A percentile compares a stretch with the other conserved stretches of the same genome.
Evolutionary conservation across 345 rosid genomes (phyloP).

Genomic region (Corchorus olitorius): DNA sequence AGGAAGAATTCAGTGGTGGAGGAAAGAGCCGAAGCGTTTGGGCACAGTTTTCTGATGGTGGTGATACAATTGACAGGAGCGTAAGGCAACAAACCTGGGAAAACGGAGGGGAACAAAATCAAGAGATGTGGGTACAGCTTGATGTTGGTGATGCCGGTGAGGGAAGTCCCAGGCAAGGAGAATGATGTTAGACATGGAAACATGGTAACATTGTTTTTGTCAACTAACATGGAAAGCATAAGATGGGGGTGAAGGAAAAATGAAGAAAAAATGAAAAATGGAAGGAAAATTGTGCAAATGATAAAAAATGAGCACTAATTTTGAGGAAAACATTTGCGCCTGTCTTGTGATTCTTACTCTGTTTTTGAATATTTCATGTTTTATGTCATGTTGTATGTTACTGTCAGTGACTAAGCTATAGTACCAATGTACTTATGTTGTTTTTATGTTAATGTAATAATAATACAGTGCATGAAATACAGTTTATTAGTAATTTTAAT

Average conservation of each 20-base stretch:
- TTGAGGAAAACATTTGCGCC: neutral
- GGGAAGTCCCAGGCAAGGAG: slow-evolving; percentile 51
- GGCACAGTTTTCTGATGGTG: slow-evolving; percentile 71
- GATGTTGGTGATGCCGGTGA: slow-evolving; percentile 44
- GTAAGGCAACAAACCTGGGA: slow-evolving; percentile 65
- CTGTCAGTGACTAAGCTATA: neutral
- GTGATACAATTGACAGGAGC: slow-evolving; percentile 57
- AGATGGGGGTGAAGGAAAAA: neutral
- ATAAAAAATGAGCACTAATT: neutral
- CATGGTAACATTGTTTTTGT: slow-evolving; percentile 11
- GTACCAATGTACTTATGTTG: neutral
- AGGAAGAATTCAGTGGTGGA: slow-evolving; percentile 59
- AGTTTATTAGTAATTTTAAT: neutral
- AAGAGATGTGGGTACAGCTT: slow-evolving; percentile 63
- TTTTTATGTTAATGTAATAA: neutral
- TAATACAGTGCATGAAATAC: neutral
- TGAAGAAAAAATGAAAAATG: neutral
- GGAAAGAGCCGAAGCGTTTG: slow-evolving; percentile 69
- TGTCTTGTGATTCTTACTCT: neutral
- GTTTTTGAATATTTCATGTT: neutral
- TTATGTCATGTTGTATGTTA: neutral
- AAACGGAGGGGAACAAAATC: slow-evolving; percentile 66
- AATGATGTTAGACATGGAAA: slow-evolving; percentile 19
- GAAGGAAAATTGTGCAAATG: neutral
- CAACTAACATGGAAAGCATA: neutral